A percentile compares a stretch with the other conserved stretches of the same genome.
Evolutionary conservation across 1,284 basidiomycete genomes (phyloP).

Genomic region (Ceratobasidium sp.): DNA sequence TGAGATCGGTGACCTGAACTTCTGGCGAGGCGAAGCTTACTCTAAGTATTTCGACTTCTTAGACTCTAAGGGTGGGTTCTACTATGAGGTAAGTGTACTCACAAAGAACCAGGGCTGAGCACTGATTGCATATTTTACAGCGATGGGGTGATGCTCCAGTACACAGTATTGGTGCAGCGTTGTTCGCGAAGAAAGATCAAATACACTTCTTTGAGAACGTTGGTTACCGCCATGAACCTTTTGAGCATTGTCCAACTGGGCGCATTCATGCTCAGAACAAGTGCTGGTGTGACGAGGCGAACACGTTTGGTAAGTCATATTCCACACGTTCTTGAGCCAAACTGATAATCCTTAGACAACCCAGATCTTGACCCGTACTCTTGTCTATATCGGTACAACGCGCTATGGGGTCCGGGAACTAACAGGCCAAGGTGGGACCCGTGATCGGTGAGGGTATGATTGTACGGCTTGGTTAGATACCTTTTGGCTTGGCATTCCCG

Average conservation of each 20-base stretch:
- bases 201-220: slow-evolving; percentile 76
- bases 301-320: slow-evolving; percentile 10
- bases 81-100: slow-evolving; percentile 65
- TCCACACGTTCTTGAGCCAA: neutral
- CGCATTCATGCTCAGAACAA: slow-evolving; percentile 64
- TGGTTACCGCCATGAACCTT: slow-evolving; percentile 71
- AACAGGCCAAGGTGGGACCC: slow-evolving; percentile 36
- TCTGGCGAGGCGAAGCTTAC: slow-evolving; percentile 83
- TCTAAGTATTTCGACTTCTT: slow-evolving; percentile 79
- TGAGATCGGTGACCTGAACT: slow-evolving; percentile 84
- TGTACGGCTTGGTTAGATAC: slow-evolving; percentile 3
- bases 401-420: slow-evolving; percentile 26
- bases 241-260: slow-evolving; percentile 71
- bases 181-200: slow-evolving; percentile 76
- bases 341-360: slow-evolving; percentile 13
- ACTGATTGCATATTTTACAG: slow-evolving; percentile 49
- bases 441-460: neutral
- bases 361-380: slow-evolving; percentile 37
- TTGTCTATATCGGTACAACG: slow-evolving; percentile 31
- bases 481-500: neutral
- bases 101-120: neutral
- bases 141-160: slow-evolving; percentile 91
- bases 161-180: slow-evolving; percentile 79
- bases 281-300: slow-evolving; percentile 49
- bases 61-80: slow-evolving; percentile 83